Evolutionary conservation across 208 protist species (phyloP).

Genomic region (Leishmania mexicana): DNA sequence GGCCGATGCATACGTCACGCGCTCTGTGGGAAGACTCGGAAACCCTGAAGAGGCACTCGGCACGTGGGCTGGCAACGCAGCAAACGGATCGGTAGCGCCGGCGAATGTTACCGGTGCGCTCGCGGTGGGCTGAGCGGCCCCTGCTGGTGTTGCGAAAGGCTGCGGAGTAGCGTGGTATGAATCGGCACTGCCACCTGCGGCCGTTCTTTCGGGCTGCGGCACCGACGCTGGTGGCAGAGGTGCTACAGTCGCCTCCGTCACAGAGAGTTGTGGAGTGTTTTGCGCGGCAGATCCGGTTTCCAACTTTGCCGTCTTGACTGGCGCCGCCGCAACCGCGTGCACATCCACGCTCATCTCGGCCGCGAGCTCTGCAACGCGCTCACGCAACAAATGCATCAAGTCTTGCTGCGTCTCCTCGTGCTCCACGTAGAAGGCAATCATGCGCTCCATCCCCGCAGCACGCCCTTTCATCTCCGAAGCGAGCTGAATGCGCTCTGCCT

Average conservation of each 20-base stretch:
- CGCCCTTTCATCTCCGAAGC: constrained; percentile 40
- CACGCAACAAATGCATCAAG: constrained; percentile 29
- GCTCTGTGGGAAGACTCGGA: constrained; percentile 1
- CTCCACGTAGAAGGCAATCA: constrained; percentile 37
- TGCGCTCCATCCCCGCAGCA: constrained; percentile 19
- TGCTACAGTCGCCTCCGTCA: background rate
- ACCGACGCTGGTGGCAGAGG: background rate
- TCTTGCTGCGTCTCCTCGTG: constrained; percentile 31
- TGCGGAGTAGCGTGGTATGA: background rate
- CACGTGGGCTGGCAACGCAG: background rate
- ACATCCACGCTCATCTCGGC: constrained; percentile 32
- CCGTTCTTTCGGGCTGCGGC: background rate
- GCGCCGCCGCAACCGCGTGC: constrained; percentile 16
- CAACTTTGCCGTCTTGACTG: background rate
- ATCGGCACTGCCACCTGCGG: background rate
- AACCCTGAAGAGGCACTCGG: background rate
- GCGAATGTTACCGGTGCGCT: background rate
- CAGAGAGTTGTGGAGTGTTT: background rate
- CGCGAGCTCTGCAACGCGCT: constrained; percentile 35
- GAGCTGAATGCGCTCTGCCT: constrained; percentile 28
- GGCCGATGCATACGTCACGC: background rate
- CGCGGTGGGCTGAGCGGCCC: background rate
- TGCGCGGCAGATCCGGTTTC: background rate
- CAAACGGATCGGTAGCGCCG: background rate
- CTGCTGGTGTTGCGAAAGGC: background rate